Evolutionary conservation across 495 filamentous ascomycete species (phyloP), one percentile per base, ranked within the genome.

Genomic region (Xylaria telfairii): DNA sequence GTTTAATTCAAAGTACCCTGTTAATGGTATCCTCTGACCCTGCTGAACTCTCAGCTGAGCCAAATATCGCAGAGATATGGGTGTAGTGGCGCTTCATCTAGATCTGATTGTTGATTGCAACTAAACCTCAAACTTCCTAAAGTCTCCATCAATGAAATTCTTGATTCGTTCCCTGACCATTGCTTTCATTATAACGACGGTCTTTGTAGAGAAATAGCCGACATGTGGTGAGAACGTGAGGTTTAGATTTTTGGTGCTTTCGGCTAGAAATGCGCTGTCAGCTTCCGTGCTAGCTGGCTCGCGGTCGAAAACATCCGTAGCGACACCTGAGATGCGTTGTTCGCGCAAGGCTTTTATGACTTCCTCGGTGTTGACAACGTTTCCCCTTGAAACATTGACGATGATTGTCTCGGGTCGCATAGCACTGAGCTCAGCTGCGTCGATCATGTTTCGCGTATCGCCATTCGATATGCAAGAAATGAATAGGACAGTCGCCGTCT

Each of bases 331-430:
- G 32, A 89, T 87, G 61, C 76, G 71, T 2, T 78, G 75, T 15
- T 83, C 78, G 47, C 78, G 76, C 44, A 89, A 68, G 7, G 87
- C 88, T 46, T 78, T 69, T 0, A 84, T 72, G 10, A 89, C 71
- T 0, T 81, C 85, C 2, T 41, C 42, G 51, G 89, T 87, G 61
- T 87, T 79, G 8, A 89, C 81, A 66, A 88, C 84, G 1, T 86
- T 87, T 12, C 86, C 87, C 9, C 87, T 75, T 2, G 83, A 80
- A 44, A 88, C 81, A 74, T 90, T 89, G 47, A 89, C 73, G 21
- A 90, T 37, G 21, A 89, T 51, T 13, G 82, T 78, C 47, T 85
- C 76, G 0, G 75, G 71, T 1, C 73, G 76, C 84, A 90, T 87
- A 12, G 77, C 57, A 21, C 65, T 26, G 21, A 90, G 75, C 74